A percentile compares a stretch with the other conserved stretches of the same genome.
phyloP scores from a whole-genome alignment of 2,329 filamentous ascomycete genomes.

The Blastomyces parvus region DNA sequence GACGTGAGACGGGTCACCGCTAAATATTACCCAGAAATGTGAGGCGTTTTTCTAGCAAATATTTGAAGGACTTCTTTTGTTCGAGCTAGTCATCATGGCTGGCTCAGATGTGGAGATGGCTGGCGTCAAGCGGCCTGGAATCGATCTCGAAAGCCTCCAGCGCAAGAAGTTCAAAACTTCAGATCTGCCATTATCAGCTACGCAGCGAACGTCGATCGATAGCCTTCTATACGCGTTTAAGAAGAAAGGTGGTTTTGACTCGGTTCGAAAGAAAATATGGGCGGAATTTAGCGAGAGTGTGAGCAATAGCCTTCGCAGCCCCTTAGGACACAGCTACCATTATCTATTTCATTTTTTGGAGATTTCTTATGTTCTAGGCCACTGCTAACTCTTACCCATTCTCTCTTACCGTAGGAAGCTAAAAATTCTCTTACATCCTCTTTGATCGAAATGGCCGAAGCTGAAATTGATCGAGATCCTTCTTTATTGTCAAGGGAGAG shows the following conservation, averaged over 20 bases:
- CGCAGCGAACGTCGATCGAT: slow-evolving; percentile 52
- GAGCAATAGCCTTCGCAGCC: slow-evolving; percentile 19
- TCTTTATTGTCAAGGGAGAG: slow-evolving; percentile 53
- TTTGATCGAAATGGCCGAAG: slow-evolving; percentile 47
- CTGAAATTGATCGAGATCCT: slow-evolving; percentile 54
- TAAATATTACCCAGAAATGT: background rate
- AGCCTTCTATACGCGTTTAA: slow-evolving; percentile 54
- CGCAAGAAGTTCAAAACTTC: slow-evolving; percentile 48
- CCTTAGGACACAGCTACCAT: background rate
- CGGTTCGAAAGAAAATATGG: slow-evolving; percentile 51
- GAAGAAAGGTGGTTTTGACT: slow-evolving; percentile 58
- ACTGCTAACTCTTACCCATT: background rate
- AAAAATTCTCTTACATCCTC: slow-evolving; percentile 44
- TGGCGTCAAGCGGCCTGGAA: slow-evolving; percentile 22
- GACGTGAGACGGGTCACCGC: background rate
- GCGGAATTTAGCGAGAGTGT: slow-evolving; percentile 49
- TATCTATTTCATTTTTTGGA: background rate
- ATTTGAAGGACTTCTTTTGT: background rate
- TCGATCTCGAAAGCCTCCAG: slow-evolving; percentile 29
- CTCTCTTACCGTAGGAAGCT: slow-evolving; percentile 34
- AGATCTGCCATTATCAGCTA: slow-evolving; percentile 51
- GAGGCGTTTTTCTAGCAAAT: background rate
- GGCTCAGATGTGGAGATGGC: slow-evolving; percentile 22
- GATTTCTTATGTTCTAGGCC: background rate
- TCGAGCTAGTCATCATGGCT: slow-evolving; percentile 22